Conservation (phyloP, 352 stramenopile genomes). For the Vaucheria bursata region DNA sequence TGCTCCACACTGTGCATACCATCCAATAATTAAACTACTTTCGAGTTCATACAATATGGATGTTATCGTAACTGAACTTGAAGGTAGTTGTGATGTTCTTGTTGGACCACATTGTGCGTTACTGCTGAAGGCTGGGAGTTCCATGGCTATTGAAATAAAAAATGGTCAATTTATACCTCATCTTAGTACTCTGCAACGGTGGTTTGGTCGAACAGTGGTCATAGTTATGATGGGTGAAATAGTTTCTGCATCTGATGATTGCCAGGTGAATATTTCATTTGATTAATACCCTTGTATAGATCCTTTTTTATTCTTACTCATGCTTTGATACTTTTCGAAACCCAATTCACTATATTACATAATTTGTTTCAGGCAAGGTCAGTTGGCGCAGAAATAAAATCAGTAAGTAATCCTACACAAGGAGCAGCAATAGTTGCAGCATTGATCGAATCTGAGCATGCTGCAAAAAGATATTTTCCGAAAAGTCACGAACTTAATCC, state of each 20-base stretch:
- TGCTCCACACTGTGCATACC: neutral
- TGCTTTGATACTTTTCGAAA: too few species aligned
- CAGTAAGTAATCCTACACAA: neutral
- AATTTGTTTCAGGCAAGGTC: neutral
- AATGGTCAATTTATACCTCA: neutral
- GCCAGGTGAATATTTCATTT: neutral
- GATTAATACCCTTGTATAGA: neutral
- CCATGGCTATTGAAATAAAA: neutral
- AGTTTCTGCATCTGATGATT: neutral
- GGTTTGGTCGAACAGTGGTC: conserved; percentile 29
- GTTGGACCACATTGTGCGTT: conserved; percentile 37
- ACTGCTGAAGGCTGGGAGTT: conserved; percentile 12
- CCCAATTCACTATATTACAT: too few species aligned
- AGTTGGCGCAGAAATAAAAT: neutral
- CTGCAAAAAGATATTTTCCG: neutral
- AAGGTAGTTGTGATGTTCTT: conserved; percentile 12
- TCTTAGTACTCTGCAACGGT: conserved; percentile 5
- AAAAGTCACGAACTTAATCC: neutral
- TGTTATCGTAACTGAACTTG: neutral
- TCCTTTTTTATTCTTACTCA: neutral
- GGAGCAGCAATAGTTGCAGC: neutral
- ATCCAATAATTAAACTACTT: neutral
- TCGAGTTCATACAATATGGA: neutral
- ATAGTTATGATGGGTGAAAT: conserved; percentile 27
- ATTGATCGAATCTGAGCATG: neutral